Evolutionary conservation across 2,329 filamentous ascomycete species (phyloP).

Genomic region (Furcasterigmium sp.): DNA sequence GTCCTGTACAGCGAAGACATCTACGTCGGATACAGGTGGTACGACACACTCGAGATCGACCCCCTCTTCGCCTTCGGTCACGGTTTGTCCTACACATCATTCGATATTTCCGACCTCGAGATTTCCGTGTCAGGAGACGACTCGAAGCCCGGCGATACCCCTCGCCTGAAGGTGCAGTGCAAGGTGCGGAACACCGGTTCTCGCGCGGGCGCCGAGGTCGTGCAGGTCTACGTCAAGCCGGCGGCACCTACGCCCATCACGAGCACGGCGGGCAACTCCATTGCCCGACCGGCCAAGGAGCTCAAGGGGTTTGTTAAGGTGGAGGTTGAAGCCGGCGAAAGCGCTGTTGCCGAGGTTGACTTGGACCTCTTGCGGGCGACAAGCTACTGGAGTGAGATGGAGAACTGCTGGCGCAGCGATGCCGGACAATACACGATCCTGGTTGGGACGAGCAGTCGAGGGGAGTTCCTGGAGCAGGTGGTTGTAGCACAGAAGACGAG

Average conservation of each 20-base stretch:
- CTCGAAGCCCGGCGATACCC: conserved; percentile 24
- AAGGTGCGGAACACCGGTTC: conserved; percentile 51
- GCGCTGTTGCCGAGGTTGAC: conserved; percentile 19
- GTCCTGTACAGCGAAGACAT: conserved; percentile 68
- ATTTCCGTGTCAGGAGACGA: conserved; percentile 31
- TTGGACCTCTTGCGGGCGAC: conserved; percentile 27
- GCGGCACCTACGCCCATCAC: conserved; percentile 42
- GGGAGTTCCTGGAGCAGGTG: conserved; percentile 11
- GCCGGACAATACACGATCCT: conserved; percentile 29
- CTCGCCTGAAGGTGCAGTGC: conserved; percentile 30
- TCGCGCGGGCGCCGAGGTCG: conserved; percentile 38
- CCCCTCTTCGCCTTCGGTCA: conserved; percentile 67
- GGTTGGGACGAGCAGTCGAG: conserved; percentile 25
- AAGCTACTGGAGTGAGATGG: conserved; percentile 34
- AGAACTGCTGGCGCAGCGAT: conserved; percentile 30
- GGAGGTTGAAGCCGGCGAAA: conserved; percentile 31
- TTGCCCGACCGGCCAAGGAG: conserved; percentile 41
- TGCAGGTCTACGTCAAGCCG: conserved; percentile 44
- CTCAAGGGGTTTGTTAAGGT: conserved; percentile 57
- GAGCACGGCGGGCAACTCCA: conserved; percentile 13
- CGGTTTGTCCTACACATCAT: conserved; percentile 66
- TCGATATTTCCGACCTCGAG: conserved; percentile 35
- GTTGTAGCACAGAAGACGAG: conserved; percentile 10
- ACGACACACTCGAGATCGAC: conserved; percentile 54
- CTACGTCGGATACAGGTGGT: conserved; percentile 69